These are phyloP conservation scores for Lipomyces yamanashiensis DNA, from an alignment of 805 yeast genomes.

Conservation along the genomic window DNA sequence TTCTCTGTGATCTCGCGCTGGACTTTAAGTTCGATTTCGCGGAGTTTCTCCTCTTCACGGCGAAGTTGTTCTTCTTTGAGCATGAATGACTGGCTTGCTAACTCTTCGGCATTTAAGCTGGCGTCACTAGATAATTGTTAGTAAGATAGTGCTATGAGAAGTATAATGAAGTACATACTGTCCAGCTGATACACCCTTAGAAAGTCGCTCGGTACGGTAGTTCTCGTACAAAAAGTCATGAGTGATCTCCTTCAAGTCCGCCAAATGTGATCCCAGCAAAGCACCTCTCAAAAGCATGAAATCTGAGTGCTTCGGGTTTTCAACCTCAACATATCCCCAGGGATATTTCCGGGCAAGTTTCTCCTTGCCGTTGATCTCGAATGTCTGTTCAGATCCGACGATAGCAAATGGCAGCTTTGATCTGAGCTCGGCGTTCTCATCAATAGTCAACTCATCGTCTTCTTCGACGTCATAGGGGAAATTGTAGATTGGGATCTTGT, in stretches of 20 bases:
- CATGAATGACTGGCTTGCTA: constrained; percentile 47
- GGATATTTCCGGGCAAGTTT: constrained; percentile 62
- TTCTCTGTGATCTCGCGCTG: constrained; percentile 48
- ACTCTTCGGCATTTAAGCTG: constrained; percentile 46
- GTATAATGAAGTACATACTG: constrained; percentile 7
- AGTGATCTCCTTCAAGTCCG: constrained; percentile 79
- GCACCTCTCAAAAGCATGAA: constrained; percentile 61
- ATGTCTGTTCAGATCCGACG: constrained; percentile 54
- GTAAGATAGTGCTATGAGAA: neutral
- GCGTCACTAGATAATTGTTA: constrained; percentile 34
- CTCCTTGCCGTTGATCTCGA: constrained; percentile 47
- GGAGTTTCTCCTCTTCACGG: constrained; percentile 48
- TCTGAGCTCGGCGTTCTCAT: constrained; percentile 49
- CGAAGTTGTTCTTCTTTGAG: constrained; percentile 50
- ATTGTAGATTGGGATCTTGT: constrained; percentile 69
- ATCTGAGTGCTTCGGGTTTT: constrained; percentile 49
- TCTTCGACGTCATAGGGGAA: constrained; percentile 71
- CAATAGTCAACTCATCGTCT: constrained; percentile 49
- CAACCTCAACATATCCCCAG: constrained; percentile 66
- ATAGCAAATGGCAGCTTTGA: constrained; percentile 66
- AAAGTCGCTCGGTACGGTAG: constrained; percentile 76
- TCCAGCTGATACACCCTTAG: constrained; percentile 42
- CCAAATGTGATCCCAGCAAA: constrained; percentile 79
- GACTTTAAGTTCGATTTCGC: constrained; percentile 47
- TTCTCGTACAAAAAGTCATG: constrained; percentile 77